phyloP scores from a whole-genome alignment of 495 filamentous ascomycete species.

The Hypoxylon fuscum region DNA sequence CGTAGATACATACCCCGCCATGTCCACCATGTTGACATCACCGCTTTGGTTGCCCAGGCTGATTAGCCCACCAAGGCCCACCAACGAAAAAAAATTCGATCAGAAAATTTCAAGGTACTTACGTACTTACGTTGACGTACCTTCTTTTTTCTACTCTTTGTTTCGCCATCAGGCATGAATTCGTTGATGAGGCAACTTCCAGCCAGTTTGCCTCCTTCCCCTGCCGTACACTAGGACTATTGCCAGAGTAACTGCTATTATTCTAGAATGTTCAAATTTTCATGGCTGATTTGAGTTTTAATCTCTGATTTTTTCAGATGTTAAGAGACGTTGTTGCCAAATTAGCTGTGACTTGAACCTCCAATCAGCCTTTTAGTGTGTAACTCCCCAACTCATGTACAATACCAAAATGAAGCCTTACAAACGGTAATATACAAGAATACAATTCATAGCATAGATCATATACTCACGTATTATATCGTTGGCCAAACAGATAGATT shows the following conservation, averaged over 20 bases:
- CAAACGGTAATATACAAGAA: not conserved
- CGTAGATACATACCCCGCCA: constrained; percentile 31
- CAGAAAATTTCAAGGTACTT: not conserved
- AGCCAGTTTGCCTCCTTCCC: not conserved
- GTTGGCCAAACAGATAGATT: no score
- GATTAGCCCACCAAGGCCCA: constrained; percentile 25
- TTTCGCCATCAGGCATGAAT: constrained; percentile 2
- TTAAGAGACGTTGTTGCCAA: no score
- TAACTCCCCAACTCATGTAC: not conserved
- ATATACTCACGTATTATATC: no score
- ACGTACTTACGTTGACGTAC: constrained; percentile 11
- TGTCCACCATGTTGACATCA: constrained; percentile 29
- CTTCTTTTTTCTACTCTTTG: constrained; percentile 15
- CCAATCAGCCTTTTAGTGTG: no score
- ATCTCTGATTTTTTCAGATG: no score
- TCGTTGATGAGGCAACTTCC: constrained; percentile 32
- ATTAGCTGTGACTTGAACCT: no score
- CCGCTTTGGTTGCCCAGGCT: constrained; percentile 21
- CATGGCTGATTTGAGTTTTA: no score
- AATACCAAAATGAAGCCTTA: not conserved
- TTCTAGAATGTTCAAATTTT: constrained; percentile 27
- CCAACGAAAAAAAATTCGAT: constrained; percentile 4
- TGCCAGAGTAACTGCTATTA: not conserved
- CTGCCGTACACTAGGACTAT: not conserved
- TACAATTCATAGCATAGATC: no score